Conservation (phyloP, 371 early-diverging fungal species). For the Coemansia sp. region DNA sequence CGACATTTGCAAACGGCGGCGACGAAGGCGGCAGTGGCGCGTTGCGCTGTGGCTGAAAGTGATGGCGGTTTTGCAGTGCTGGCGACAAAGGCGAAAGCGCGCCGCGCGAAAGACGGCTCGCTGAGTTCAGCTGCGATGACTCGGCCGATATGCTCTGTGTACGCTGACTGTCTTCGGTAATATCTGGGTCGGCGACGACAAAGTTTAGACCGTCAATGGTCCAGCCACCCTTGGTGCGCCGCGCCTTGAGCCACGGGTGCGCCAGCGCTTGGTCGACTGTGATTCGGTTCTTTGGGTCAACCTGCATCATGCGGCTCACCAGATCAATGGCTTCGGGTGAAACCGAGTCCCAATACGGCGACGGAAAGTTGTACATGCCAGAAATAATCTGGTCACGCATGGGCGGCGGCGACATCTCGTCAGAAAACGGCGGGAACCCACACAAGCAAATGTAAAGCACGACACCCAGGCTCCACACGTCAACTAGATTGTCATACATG, state of each 20-base stretch:
- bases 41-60: slow-evolving; percentile 1
- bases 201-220: slow-evolving; percentile 43
- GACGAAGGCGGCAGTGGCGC: slow-evolving; percentile 28
- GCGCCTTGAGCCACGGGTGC: slow-evolving; percentile 51
- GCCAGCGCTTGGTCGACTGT: slow-evolving; percentile 54
- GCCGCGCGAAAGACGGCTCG: slow-evolving; percentile 4
- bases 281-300: slow-evolving; percentile 55
- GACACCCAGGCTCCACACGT: slow-evolving; percentile 98
- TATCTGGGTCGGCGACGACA: slow-evolving; percentile 43
- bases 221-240: slow-evolving; percentile 32
- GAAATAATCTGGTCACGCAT: slow-evolving; percentile 71
- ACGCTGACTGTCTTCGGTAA: slow-evolving; percentile 37
- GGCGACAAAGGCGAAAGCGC: slow-evolving; percentile 16
- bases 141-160: slow-evolving; percentile 47
- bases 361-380: slow-evolving; percentile 76
- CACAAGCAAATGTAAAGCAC: slow-evolving; percentile 96
- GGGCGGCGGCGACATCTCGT: slow-evolving; percentile 56
- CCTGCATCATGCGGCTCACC: slow-evolving; percentile 58
- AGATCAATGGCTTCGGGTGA: slow-evolving; percentile 69
- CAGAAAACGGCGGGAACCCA: slow-evolving; percentile 92
- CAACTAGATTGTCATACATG: slow-evolving; percentile 84
- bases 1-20: slow-evolving; percentile 14
- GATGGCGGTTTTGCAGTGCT: not conserved
- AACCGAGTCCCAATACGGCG: slow-evolving; percentile 81
- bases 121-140: slow-evolving; percentile 33